Percentiles rank a stretch among this genome's conserved stretches.
Evolutionary conservation across 2,329 filamentous ascomycete species (phyloP).

Genomic region (Ophiognomonia clavigignenti-juglandacearum): DNA sequence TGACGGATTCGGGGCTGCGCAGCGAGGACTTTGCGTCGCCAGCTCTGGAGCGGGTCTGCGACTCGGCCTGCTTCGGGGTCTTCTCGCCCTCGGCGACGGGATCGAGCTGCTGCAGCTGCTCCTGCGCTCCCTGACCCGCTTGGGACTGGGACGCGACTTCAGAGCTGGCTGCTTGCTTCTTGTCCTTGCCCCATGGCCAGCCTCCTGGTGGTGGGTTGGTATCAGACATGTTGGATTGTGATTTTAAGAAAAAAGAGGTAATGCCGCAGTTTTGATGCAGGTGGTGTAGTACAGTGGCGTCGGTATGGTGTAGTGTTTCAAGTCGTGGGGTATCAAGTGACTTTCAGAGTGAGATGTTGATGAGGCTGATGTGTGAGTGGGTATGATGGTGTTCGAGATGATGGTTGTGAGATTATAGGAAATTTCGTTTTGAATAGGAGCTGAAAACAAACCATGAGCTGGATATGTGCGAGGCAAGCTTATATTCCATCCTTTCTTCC

Average conservation of each 20-base stretch:
- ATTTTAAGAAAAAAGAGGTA: neutral
- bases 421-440: neutral
- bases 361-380: neutral
- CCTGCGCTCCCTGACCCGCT: constrained; percentile 12
- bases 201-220: constrained; percentile 17
- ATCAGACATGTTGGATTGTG: constrained; percentile 15
- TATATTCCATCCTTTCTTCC: constrained; percentile 11
- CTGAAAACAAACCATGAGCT: neutral
- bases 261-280: too few species aligned
- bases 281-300: constrained; percentile 3
- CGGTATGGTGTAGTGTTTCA: neutral
- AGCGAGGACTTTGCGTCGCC: constrained; percentile 9
- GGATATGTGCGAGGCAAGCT: constrained; percentile 13
- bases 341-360: too few species aligned
- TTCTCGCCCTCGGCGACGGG: neutral
- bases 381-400: neutral
- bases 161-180: constrained; percentile 14
- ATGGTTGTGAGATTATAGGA: neutral
- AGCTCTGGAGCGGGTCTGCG: constrained; percentile 10
- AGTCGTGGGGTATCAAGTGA: too few species aligned
- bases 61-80: constrained; percentile 4
- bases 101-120: constrained; percentile 6
- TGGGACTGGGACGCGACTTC: constrained; percentile 11
- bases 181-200: constrained; percentile 19
- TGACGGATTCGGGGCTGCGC: constrained; percentile 6